These are phyloP conservation scores for Trichosporon faecale DNA, from an alignment of 1,284 basidiomycete genomes.

Conservation along the genomic window DNA sequence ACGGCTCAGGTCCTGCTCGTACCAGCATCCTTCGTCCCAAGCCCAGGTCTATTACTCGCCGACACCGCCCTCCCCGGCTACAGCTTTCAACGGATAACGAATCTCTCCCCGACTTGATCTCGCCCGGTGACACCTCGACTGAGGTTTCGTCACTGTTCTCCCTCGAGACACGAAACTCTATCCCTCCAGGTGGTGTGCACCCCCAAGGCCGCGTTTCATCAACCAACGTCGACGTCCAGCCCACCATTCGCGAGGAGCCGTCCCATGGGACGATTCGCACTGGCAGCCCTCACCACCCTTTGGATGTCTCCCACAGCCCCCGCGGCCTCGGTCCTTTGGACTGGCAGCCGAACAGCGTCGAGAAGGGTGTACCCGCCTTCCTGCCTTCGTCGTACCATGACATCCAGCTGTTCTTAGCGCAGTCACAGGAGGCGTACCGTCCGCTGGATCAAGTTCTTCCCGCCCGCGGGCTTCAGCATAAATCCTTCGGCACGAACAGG, in stretches of 20 bases:
- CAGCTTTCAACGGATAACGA: background rate
- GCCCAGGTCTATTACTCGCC: background rate
- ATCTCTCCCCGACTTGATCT: constrained; percentile 2
- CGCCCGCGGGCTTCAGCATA: background rate
- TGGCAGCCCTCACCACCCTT: background rate
- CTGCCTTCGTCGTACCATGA: background rate
- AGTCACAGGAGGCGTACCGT: background rate
- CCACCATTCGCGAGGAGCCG: background rate
- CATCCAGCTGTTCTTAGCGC: background rate
- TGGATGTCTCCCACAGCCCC: background rate
- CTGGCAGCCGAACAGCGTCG: background rate
- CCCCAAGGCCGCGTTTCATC: background rate
- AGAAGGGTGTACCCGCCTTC: background rate
- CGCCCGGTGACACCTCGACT: background rate
- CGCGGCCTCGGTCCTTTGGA: background rate
- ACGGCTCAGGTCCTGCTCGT: background rate
- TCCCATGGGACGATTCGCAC: background rate
- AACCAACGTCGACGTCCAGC: background rate
- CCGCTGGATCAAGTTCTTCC: background rate
- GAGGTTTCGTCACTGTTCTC: background rate
- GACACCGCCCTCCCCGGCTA: background rate
- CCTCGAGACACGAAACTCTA: background rate
- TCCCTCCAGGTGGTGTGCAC: background rate
- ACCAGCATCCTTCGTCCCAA: background rate
- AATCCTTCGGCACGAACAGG: background rate